Percentiles rank a stretch among this genome's conserved stretches.
Evolutionary conservation across 345 rosid genomes (phyloP).

Genomic region (Anacardium occidentale): DNA sequence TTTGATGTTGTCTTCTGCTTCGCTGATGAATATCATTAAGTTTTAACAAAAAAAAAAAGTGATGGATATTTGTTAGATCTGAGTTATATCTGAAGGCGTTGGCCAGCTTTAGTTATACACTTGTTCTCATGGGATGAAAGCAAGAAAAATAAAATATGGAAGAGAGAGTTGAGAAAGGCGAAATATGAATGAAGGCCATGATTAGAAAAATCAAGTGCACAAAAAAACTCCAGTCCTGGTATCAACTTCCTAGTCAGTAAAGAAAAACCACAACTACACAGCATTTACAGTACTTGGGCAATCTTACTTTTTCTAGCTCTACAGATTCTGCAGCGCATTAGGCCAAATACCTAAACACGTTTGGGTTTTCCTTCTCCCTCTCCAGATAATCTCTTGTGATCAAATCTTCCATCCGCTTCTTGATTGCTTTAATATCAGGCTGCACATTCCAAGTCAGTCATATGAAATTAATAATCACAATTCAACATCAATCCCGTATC

Average conservation of each 20-base stretch:
- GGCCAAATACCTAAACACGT: constrained; percentile 58
- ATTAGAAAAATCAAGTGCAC: constrained; percentile 2
- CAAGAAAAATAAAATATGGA: too few species aligned
- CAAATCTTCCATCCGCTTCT: constrained; percentile 90
- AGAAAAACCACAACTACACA: constrained; percentile 8
- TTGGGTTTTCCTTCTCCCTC: constrained; percentile 77
- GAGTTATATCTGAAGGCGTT: too few species aligned
- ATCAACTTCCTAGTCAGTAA: constrained; percentile 4
- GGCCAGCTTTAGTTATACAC: too few species aligned
- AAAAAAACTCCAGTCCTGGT: constrained; percentile 4
- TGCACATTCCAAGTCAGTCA: constrained; percentile 7
- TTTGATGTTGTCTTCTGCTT: too few species aligned
- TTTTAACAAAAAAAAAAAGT: too few species aligned
- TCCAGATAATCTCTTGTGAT: constrained; percentile 86
- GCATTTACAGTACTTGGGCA: constrained; percentile 15
- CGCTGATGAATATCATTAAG: too few species aligned
- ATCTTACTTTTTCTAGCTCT: neutral
- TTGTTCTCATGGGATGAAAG: too few species aligned
- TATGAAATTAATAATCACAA: too few species aligned
- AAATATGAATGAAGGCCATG: neutral
- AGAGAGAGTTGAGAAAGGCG: neutral
- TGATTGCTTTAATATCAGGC: constrained; percentile 95
- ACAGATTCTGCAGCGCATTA: neutral
- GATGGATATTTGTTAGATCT: too few species aligned
- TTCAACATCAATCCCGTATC: too few species aligned